Evolutionary conservation across 2,329 filamentous ascomycete species (phyloP).

Genomic region (Aspergillus sp.): DNA sequence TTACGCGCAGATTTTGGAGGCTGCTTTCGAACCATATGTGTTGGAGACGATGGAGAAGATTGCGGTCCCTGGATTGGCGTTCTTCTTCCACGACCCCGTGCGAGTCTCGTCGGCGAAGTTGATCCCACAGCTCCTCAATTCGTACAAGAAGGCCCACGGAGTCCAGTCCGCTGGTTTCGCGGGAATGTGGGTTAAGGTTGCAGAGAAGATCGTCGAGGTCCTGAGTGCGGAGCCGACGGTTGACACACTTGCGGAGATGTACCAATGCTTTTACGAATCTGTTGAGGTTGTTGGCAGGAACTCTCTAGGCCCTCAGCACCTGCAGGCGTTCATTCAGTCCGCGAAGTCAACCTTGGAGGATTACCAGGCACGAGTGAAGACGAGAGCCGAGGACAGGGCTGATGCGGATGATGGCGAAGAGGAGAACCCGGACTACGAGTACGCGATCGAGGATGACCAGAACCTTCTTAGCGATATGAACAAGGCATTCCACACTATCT

Average conservation of each 20-base stretch:
- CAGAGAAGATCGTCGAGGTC: conserved; percentile 90
- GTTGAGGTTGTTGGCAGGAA: conserved; percentile 89
- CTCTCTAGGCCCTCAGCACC: conserved; percentile 73
- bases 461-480: conserved; percentile 98
- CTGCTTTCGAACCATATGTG: conserved; percentile 86
- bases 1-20: conserved; percentile 94
- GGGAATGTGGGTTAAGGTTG: conserved; percentile 80
- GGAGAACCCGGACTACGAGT: conserved; percentile 78
- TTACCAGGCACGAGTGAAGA: conserved; percentile 82
- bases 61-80: conserved; percentile 86
- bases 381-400: conserved; percentile 78
- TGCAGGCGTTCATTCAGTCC: conserved; percentile 83
- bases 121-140: conserved; percentile 87
- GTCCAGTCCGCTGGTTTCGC: conserved; percentile 73
- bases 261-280: conserved; percentile 99
- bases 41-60: conserved; percentile 95
- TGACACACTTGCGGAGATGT: conserved; percentile 97
- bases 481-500: conserved; percentile 98
- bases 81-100: conserved; percentile 99
- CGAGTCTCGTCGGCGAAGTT: conserved; percentile 92
- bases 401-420: conserved; percentile 89
- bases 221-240: conserved; percentile 91
- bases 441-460: conserved; percentile 96
- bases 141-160: conserved; percentile 90
- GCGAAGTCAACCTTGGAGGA: conserved; percentile 85